Percentiles rank a stretch among this genome's conserved stretches.
These are phyloP conservation scores for Fusarium chaquense DNA, from an alignment of 2,329 filamentous ascomycete genomes.

Conservation along the genomic window DNA sequence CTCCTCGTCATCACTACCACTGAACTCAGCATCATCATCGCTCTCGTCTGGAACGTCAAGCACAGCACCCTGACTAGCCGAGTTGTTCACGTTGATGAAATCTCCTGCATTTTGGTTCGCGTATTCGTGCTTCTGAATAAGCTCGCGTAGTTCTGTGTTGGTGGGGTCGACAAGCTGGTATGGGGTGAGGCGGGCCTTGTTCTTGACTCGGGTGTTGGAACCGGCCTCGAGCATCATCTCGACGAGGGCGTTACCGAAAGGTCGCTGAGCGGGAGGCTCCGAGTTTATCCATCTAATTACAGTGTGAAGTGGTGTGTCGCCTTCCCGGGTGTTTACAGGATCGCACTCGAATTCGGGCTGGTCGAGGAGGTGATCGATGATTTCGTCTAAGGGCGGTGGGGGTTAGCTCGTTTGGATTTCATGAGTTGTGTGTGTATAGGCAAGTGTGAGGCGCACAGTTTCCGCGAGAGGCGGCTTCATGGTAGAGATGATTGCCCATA, in stretches of 20 bases:
- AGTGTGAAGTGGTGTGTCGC: constrained; percentile 83
- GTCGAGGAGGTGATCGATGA: constrained; percentile 85
- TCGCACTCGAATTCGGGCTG: constrained; percentile 89
- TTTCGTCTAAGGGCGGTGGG: constrained; percentile 69
- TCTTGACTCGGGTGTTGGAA: constrained; percentile 67
- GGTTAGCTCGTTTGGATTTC: constrained; percentile 30
- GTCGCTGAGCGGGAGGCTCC: constrained; percentile 71
- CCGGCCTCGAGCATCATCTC: constrained; percentile 88
- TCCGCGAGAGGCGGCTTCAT: constrained; percentile 86
- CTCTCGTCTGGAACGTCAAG: constrained; percentile 49
- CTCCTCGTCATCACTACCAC: constrained; percentile 73
- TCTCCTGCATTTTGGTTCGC: constrained; percentile 69
- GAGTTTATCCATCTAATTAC: constrained; percentile 82
- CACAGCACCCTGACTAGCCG: constrained; percentile 24
- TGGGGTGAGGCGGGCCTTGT: constrained; percentile 79
- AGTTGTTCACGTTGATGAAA: constrained; percentile 59
- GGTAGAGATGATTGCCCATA: constrained; percentile 88
- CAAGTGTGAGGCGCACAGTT: constrained; percentile 74
- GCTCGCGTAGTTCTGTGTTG: constrained; percentile 70
- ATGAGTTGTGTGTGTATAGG: constrained; percentile 2
- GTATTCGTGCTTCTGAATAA: constrained; percentile 80
- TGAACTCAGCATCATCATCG: constrained; percentile 71
- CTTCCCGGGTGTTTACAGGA: constrained; percentile 75
- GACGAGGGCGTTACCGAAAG: constrained; percentile 74
- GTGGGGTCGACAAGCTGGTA: constrained; percentile 79